Conservation (phyloP, 768 basidiomycete genomes). For the Kwoniella pini region DNA sequence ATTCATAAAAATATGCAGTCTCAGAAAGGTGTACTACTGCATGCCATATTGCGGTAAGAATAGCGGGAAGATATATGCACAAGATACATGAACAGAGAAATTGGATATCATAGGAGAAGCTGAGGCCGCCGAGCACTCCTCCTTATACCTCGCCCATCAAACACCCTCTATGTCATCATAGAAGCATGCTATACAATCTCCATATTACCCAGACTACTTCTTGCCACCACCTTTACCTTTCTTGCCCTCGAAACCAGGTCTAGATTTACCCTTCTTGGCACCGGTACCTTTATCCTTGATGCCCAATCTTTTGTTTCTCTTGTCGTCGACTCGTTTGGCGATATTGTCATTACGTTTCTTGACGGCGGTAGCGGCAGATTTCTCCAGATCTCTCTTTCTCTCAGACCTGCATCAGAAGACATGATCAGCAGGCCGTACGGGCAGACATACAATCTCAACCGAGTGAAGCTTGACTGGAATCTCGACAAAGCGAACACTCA, state of each 20-base stretch:
- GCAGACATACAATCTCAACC: too few relatives aligned
- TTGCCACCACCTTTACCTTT: conserved; percentile 47
- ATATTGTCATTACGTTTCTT: conserved; percentile 92
- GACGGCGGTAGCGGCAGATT: conserved; percentile 77
- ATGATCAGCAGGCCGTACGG: too few relatives aligned
- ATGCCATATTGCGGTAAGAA: too few relatives aligned
- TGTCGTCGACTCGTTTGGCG: conserved; percentile 76
- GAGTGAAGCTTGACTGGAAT: too few relatives aligned
- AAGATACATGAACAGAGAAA: conserved; percentile 1
- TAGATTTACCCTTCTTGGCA: conserved; percentile 34
- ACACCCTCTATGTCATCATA: background rate
- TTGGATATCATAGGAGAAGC: background rate
- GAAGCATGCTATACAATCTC: background rate
- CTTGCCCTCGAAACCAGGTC: conserved; percentile 48
- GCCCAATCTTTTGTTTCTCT: conserved; percentile 65
- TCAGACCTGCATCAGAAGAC: too few relatives aligned
- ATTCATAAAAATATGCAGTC: too few relatives aligned
- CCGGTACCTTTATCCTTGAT: conserved; percentile 40
- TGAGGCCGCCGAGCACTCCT: too few relatives aligned
- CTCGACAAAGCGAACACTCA: conserved; percentile 58
- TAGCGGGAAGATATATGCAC: background rate
- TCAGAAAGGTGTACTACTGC: too few relatives aligned
- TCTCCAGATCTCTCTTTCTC: conserved; percentile 73
- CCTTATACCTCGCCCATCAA: background rate
- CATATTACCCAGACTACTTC: conserved; percentile 18